A percentile compares a stretch with the other conserved stretches of the same genome.
phyloP scores from a whole-genome alignment of 352 stramenopile species.

The Phytophthora cajani region DNA sequence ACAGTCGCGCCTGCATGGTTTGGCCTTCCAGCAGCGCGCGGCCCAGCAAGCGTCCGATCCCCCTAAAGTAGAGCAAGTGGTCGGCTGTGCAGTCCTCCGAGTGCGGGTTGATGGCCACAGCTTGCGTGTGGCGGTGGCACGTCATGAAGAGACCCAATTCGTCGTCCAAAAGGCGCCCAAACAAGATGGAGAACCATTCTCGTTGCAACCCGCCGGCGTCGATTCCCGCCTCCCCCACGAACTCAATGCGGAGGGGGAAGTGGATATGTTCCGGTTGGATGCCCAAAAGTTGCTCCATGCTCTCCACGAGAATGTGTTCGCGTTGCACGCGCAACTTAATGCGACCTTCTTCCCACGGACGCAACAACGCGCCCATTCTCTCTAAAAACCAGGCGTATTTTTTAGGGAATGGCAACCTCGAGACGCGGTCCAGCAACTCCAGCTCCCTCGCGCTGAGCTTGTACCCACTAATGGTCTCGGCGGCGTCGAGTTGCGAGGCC shows the following conservation, averaged over 20 bases:
- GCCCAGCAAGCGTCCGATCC: slow-evolving; percentile 72
- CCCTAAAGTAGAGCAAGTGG: slow-evolving; percentile 90
- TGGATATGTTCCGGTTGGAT: slow-evolving; percentile 80
- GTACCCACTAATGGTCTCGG: slow-evolving; percentile 72
- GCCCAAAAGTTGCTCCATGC: slow-evolving; percentile 81
- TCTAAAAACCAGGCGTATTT: slow-evolving; percentile 90
- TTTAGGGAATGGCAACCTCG: slow-evolving; percentile 70
- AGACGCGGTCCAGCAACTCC: slow-evolving; percentile 69
- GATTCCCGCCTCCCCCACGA: slow-evolving; percentile 81
- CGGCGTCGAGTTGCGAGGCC: slow-evolving; percentile 60
- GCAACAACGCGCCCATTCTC: slow-evolving; percentile 65
- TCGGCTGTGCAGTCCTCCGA: slow-evolving; percentile 76
- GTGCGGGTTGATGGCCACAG: slow-evolving; percentile 79
- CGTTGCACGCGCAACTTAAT: slow-evolving; percentile 83
- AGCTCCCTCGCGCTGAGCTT: slow-evolving; percentile 61
- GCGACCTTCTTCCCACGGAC: slow-evolving; percentile 81
- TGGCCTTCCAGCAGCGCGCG: slow-evolving; percentile 78
- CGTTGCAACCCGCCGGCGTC: slow-evolving; percentile 80
- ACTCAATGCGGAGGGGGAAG: slow-evolving; percentile 88
- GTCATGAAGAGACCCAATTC: slow-evolving; percentile 79
- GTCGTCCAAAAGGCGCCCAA: slow-evolving; percentile 70
- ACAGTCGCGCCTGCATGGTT: slow-evolving; percentile 74
- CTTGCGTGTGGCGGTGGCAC: slow-evolving; percentile 72
- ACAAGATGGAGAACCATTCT: slow-evolving; percentile 87
- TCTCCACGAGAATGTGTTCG: slow-evolving; percentile 79